Evolutionary conservation across 441 rosid species (phyloP).

Genomic region (Iberis amara): DNA sequence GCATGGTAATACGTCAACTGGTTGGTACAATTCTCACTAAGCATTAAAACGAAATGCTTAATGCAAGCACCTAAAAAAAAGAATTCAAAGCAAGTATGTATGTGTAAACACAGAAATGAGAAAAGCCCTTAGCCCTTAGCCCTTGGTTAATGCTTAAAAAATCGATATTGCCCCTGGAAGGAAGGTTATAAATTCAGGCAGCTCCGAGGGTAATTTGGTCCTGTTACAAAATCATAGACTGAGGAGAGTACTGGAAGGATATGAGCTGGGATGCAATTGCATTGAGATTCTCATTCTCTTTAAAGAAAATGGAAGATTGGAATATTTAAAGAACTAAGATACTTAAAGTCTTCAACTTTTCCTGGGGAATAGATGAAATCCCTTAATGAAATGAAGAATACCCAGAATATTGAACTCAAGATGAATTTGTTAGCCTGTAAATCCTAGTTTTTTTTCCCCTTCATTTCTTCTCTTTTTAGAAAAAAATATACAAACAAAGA

Average conservation of each 20-base stretch:
- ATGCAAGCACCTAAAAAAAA: too few relatives aligned
- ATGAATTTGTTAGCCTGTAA: neutral
- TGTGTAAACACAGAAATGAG: too few relatives aligned
- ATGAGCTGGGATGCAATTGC: constrained; percentile 37
- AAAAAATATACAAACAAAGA: neutral
- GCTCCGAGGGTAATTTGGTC: constrained; percentile 21
- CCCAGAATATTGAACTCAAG: constrained; percentile 10
- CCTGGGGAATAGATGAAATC: constrained; percentile 5
- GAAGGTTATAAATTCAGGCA: neutral
- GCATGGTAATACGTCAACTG: constrained; percentile 15
- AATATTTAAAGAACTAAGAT: neutral
- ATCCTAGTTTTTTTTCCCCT: neutral
- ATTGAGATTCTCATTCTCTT: constrained; percentile 33
- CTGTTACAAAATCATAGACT: neutral
- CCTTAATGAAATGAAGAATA: constrained; percentile 15
- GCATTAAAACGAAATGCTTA: constrained; percentile 13
- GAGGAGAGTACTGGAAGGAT: constrained; percentile 23
- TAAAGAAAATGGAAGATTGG: constrained; percentile 19
- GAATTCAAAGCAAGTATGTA: too few relatives aligned
- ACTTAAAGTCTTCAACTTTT: constrained; percentile 16
- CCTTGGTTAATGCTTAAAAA: neutral
- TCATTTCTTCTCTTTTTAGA: neutral
- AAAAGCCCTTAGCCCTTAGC: too few relatives aligned
- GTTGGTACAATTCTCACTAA: constrained; percentile 13
- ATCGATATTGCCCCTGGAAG: constrained; percentile 12